Evolutionary conservation across 139 green algal species (phyloP), one percentile per base, ranked within the genome.

Genomic region (Chlorella ohadii): DNA sequence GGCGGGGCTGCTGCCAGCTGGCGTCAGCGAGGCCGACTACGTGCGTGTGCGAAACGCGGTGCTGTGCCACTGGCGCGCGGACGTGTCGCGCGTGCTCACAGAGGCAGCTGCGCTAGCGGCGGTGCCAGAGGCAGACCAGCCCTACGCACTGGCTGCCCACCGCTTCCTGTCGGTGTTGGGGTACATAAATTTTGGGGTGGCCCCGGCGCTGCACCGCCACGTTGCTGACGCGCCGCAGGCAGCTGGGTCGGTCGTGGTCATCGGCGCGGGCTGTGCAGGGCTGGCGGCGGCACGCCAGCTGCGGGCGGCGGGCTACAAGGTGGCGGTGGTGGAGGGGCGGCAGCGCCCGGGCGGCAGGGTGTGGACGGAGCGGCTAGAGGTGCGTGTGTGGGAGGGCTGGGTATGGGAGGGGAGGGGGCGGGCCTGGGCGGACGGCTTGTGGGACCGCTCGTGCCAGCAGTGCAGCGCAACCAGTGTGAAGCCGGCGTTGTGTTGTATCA

Each of bases 101-200:
- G 81, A 89, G 67, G 84, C 91, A 25, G 79, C 92, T 9, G 92
- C 92, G 7, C 33, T 83, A 6, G 41, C 27, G 4, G 82, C 57
- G 7, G 75, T 92, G 55, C n/a, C 64, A 1, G 25, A n/a, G 4
- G 22, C 27, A 1, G 64, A 79, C 41, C 41, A 47, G 61, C 84
- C 68, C 27, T 85, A 84, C 33, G 84, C 87, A 16, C 79, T 91
- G 38, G 86, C 72, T 15, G 93, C 93, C 4, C 95, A 92, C 92
- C 67, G 64, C 31, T 97, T 94, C 75, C 89, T 97, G 25, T 70
- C 94, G 55, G 68, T 59, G 16, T 28, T 88, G 33, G 96, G 96
- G 4, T 96, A 93, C 87, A 98, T 99, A 81, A 99, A 99, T 89
- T 98, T 96, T 86, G 96, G 96, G 0, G 85, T 96, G 27, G 87